phyloP scores from a whole-genome alignment of 179 eudicot species.

The Monotropa hypopitys region DNA sequence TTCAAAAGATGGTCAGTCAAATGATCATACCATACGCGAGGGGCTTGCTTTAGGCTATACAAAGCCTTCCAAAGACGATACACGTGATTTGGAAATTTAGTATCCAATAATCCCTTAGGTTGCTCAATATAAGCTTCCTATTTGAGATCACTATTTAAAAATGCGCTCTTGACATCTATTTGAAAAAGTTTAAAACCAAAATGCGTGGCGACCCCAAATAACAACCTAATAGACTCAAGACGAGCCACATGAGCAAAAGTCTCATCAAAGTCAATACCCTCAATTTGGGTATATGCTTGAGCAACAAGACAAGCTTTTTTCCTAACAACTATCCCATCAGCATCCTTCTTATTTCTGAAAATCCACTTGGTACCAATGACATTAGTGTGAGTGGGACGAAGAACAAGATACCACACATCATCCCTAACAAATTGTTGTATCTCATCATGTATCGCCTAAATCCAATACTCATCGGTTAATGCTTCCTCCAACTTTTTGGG shows the following conservation, averaged over 20 bases:
- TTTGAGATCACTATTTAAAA: background rate
- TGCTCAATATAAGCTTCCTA: background rate
- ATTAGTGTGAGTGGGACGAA: too few species aligned
- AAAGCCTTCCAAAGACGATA: background rate
- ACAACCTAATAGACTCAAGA: background rate
- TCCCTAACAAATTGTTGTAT: background rate
- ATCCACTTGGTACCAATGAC: too few species aligned
- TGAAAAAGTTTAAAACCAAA: background rate
- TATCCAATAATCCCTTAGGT: background rate
- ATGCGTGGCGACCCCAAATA: background rate
- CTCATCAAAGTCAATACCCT: background rate
- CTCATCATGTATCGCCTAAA: background rate
- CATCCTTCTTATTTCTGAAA: background rate
- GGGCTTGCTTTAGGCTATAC: background rate
- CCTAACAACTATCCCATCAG: background rate
- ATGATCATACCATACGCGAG: background rate
- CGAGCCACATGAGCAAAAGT: background rate
- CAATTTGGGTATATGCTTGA: background rate
- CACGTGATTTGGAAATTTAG: background rate
- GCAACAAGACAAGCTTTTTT: background rate
- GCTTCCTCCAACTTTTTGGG: too few species aligned
- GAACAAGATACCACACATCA: too few species aligned
- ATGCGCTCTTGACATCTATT: background rate
- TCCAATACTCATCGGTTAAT: background rate
- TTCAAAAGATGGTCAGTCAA: background rate